phyloP scores from a whole-genome alignment of 345 rosid genomes.

The Ceriops zippeliana region DNA sequence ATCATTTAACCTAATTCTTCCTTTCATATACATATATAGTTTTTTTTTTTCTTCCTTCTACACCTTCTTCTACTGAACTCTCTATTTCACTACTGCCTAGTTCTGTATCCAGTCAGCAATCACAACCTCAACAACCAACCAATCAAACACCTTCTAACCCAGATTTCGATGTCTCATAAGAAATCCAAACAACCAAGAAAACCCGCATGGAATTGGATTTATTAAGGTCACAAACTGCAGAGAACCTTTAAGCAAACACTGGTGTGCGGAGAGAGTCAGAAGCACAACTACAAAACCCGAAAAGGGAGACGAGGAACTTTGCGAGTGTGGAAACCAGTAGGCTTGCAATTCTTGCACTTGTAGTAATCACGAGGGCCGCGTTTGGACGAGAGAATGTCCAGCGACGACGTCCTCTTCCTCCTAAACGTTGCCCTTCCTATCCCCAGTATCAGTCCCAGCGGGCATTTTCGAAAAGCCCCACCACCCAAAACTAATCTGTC shows the following conservation, averaged over 20 bases:
- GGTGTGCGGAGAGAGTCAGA: not conserved
- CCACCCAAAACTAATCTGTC: not conserved
- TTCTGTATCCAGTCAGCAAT: not conserved
- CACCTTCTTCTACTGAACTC: too few relatives aligned
- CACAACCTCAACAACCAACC: not conserved
- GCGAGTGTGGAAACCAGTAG: constrained; percentile 80
- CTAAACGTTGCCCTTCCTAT: constrained; percentile 54
- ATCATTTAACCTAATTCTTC: too few relatives aligned
- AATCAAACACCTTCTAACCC: too few relatives aligned
- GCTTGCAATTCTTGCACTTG: constrained; percentile 78
- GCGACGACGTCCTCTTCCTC: constrained; percentile 76
- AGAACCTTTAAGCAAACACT: not conserved
- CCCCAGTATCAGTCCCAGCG: constrained; percentile 58
- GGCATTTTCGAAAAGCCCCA: constrained; percentile 32
- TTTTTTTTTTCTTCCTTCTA: too few relatives aligned
- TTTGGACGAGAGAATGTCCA: constrained; percentile 77
- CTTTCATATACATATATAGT: too few relatives aligned
- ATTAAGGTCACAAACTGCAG: not conserved
- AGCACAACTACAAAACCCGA: not conserved
- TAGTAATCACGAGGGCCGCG: constrained; percentile 74
- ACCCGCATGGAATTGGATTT: not conserved
- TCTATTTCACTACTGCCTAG: too few relatives aligned
- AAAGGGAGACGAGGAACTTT: constrained; percentile 45
- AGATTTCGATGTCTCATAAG: not conserved
- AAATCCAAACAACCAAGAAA: too few relatives aligned